Evolutionary conservation across 176 grass and related monocot genomes (phyloP).

Genomic region (Zoysia japonica): DNA sequence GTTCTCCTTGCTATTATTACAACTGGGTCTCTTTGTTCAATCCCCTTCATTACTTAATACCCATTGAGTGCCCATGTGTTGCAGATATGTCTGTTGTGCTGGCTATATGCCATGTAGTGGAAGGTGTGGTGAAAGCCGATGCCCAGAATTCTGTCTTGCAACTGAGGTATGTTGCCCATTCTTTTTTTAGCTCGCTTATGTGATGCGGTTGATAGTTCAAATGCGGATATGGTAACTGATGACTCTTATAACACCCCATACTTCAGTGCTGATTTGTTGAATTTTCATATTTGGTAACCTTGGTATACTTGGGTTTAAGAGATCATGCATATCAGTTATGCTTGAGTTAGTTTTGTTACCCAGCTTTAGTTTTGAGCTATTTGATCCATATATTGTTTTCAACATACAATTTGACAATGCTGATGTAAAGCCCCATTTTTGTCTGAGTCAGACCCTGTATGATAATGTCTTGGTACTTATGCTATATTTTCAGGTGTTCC

Average conservation of each 20-base stretch:
- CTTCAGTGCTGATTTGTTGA: constrained; percentile 1
- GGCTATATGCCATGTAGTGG: constrained; percentile 96
- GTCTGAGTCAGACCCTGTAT: background rate
- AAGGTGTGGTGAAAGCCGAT: constrained; percentile 81
- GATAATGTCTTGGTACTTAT: background rate
- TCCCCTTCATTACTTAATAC: background rate
- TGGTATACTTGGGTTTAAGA: background rate
- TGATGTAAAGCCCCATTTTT: background rate
- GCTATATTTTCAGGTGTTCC: constrained; percentile 67
- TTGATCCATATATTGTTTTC: background rate
- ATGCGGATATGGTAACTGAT: constrained; percentile 1
- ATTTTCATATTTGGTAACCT: constrained; percentile 1
- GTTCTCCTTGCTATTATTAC: constrained; percentile 6
- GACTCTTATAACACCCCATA: background rate
- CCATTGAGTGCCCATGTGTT: background rate
- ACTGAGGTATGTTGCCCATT: constrained; percentile 67
- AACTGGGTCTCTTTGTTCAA: background rate
- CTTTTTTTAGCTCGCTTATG: background rate
- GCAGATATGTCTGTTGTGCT: constrained; percentile 90
- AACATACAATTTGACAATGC: background rate
- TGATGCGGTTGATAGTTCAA: constrained; percentile 5
- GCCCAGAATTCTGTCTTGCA: constrained; percentile 92
- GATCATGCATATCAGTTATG: background rate
- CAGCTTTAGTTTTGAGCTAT: background rate
- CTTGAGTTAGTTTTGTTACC: background rate